phyloP scores from a whole-genome alignment of 441 rosid genomes.

The Populus tomentosa region DNA sequence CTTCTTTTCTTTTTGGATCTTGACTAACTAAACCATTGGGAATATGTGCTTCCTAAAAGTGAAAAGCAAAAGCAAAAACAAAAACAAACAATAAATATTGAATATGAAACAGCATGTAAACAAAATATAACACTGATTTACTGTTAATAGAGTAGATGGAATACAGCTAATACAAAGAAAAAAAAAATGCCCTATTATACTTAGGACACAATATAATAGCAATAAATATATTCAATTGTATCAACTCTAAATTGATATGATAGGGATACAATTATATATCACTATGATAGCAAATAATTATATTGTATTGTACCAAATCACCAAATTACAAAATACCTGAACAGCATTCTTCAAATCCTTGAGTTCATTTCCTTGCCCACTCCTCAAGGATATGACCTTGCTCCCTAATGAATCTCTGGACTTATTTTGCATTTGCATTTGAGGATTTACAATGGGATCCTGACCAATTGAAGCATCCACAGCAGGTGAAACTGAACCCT shows the following conservation, averaged over 20 bases:
- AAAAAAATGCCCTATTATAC: not conserved
- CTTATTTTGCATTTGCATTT: conserved; percentile 24
- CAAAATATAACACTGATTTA: not conserved
- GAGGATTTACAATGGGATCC: conserved; percentile 30
- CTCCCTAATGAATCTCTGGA: conserved; percentile 30
- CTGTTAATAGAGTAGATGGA: not conserved
- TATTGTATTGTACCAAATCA: not conserved
- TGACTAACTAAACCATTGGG: conserved; percentile 29
- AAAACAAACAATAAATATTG: not conserved
- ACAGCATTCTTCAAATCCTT: conserved; percentile 26
- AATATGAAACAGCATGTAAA: not conserved
- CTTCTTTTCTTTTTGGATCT: conserved; percentile 40
- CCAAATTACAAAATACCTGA: conserved; percentile 24
- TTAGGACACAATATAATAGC: not conserved
- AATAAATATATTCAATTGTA: not conserved
- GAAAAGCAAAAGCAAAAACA: not conserved
- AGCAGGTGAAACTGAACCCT: conserved; percentile 26
- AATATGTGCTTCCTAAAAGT: conserved; percentile 22
- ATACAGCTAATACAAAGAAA: not conserved
- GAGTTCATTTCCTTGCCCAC: conserved; percentile 35
- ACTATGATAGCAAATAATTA: not conserved
- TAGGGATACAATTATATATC: not conserved
- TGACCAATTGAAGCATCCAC: conserved; percentile 31
- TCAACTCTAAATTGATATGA: not conserved
- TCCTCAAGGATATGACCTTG: conserved; percentile 26